These are phyloP conservation scores for Hypoxylon fragiforme DNA, from an alignment of 495 filamentous ascomycete species.

Conservation along the genomic window DNA sequence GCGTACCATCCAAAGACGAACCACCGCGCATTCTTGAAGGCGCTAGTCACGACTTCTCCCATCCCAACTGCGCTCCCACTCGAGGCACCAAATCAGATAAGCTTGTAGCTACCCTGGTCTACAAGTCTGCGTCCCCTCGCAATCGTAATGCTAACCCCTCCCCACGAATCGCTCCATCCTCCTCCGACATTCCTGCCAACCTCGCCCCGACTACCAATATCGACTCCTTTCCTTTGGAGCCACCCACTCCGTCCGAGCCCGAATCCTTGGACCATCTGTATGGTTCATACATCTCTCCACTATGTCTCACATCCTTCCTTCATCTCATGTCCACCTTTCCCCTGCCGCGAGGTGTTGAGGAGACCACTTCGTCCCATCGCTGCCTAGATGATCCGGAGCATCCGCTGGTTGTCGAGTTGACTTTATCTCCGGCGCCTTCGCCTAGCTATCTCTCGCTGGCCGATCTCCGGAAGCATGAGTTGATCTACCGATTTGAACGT, in stretches of 20 bases:
- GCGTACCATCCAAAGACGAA: slow-evolving; percentile 54
- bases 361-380: slow-evolving; percentile 67
- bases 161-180: slow-evolving; percentile 39
- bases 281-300: slow-evolving; percentile 73
- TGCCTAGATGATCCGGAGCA: slow-evolving; percentile 65
- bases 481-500: slow-evolving; percentile 77
- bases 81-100: slow-evolving; percentile 45
- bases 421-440: slow-evolving; percentile 67
- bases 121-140: slow-evolving; percentile 55
- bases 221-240: slow-evolving; percentile 71
- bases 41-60: slow-evolving; percentile 58
- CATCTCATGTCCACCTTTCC: slow-evolving; percentile 73
- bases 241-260: slow-evolving; percentile 58
- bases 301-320: slow-evolving; percentile 82
- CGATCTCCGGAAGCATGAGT: slow-evolving; percentile 75
- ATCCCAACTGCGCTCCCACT: slow-evolving; percentile 57
- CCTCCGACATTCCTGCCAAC: slow-evolving; percentile 53
- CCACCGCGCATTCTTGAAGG: slow-evolving; percentile 61
- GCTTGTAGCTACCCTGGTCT: slow-evolving; percentile 70
- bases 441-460: slow-evolving; percentile 67
- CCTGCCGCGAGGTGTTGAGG: slow-evolving; percentile 55
- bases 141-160: slow-evolving; percentile 39
- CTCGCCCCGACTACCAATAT: slow-evolving; percentile 67
- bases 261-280: slow-evolving; percentile 77
- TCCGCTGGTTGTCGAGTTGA: slow-evolving; percentile 71